Evolutionary conservation across 768 basidiomycete genomes (phyloP), one percentile per base, ranked within the genome.

Genomic region (Trametes gibbosa): DNA sequence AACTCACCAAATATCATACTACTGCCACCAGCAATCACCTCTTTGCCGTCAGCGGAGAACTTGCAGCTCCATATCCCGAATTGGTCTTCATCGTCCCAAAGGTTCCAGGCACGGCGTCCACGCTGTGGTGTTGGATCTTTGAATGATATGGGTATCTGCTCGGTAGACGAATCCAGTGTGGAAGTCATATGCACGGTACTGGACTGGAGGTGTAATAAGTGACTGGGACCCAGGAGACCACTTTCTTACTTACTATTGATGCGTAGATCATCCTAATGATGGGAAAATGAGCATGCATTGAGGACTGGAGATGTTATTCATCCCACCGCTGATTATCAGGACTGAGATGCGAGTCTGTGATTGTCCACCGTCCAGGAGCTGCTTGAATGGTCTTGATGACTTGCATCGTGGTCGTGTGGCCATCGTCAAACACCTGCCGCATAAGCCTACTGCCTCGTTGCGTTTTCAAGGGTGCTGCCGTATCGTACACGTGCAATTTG

Each of bases 41-140:
- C 97, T 47, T 89, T 92, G 0, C 94, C 95, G 66, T 98, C 96
- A 7, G 95, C 93, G 35, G 95, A 98, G 72, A 98, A 98, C 42
- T 91, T 84, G 69, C 96, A 94, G 62, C 91, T 93, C 87, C 92
- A 99, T 53, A 98, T 90, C 48, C 90, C 84, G 58, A 85, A 87
- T 16, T 77, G 74, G 37, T 82, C 81, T 7, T 77, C 72, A 27
- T 76, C 75, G 17, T 67, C 68, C 21, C 71, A 72, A 7, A 68
- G 75, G 77, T n/a, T 73, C 62, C 68, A 72, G 23, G 58, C 63
- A 60, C 66, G 63, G 12, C 63, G 64, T 9, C 29, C 29, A 32
- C 56, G 24, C 16, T 63, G 63, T 16, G 50, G 62, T 2, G 51
- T 19, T 10, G 63, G 63, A 63, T 65, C 81, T 66, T 54, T 70